These are phyloP conservation scores for Trametes polyzona DNA, from an alignment of 1,284 basidiomycete genomes.

Conservation along the genomic window DNA sequence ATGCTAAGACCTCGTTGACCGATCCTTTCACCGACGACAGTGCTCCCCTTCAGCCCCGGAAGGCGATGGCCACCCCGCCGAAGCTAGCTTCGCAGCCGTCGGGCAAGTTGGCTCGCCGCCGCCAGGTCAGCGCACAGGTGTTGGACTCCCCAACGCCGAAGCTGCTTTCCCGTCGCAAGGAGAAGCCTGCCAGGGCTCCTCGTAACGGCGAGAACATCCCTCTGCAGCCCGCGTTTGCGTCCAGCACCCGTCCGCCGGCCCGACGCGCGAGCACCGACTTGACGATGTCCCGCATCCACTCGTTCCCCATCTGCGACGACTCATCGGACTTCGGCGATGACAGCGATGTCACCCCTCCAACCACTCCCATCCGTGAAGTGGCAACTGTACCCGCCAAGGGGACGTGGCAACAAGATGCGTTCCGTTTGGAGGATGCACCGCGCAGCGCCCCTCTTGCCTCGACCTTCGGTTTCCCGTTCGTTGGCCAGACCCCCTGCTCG, in stretches of 20 bases:
- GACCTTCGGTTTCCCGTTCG: conserved; percentile 46
- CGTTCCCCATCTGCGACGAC: conserved; percentile 73
- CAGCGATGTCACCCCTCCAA: conserved; percentile 38
- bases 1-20: conserved; percentile 48
- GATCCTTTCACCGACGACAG: conserved; percentile 59
- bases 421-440: conserved; percentile 45
- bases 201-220: conserved; percentile 9
- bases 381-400: conserved; percentile 29
- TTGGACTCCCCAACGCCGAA: conserved; percentile 43
- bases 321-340: conserved; percentile 50
- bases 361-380: conserved; percentile 38
- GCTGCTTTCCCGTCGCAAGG: conserved; percentile 47
- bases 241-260: conserved; percentile 22
- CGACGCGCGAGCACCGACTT: conserved; percentile 26
- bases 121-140: conserved; percentile 41
- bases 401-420: conserved; percentile 38
- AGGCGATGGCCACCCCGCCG: conserved; percentile 40
- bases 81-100: conserved; percentile 50
- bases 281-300: conserved; percentile 32
- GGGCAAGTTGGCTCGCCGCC: conserved; percentile 59
- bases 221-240: conserved; percentile 11
- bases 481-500: conserved; percentile 33
- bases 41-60: conserved; percentile 7
- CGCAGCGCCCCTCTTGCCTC: conserved; percentile 53
- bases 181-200: conserved; percentile 23